A percentile compares a stretch with the other conserved stretches of the same genome.
Evolutionary conservation across 2,329 filamentous ascomycete genomes (phyloP).

Genomic region (Stagonosporopsis tanaceti): DNA sequence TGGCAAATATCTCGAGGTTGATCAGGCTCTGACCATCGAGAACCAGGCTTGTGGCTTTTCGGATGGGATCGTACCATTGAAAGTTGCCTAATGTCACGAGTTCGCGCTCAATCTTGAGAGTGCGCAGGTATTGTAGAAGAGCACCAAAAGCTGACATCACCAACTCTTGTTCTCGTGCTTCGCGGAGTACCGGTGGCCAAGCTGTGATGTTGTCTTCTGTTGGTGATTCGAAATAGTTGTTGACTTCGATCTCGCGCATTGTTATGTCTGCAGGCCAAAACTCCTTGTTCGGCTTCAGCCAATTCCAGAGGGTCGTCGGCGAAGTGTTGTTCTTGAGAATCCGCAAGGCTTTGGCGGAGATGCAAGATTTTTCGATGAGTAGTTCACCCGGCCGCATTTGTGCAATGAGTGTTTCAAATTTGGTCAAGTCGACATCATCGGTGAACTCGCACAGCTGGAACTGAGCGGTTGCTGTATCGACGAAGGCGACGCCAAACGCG

Average conservation of each 20-base stretch:
- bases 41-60: conserved; percentile 86
- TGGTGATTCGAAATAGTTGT: conserved; percentile 76
- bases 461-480: conserved; percentile 93
- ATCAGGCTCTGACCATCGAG: conserved; percentile 95
- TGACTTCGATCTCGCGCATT: conserved; percentile 79
- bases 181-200: conserved; percentile 79
- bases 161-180: conserved; percentile 78
- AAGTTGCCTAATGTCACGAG: conserved; percentile 92
- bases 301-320: conserved; percentile 94
- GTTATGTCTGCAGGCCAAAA: conserved; percentile 90
- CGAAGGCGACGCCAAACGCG: conserved; percentile 89
- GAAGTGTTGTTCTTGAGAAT: conserved; percentile 96
- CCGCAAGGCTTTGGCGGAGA: conserved; percentile 88
- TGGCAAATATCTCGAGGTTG: conserved; percentile 97
- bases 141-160: conserved; percentile 92
- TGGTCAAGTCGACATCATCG: conserved; percentile 92
- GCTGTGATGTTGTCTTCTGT: conserved; percentile 66
- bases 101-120: conserved; percentile 85
- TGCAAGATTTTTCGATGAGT: conserved; percentile 79
- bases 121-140: conserved; percentile 82
- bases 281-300: conserved; percentile 83
- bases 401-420: conserved; percentile 95
- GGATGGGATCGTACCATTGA: conserved; percentile 89
- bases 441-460: conserved; percentile 93
- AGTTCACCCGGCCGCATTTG: conserved; percentile 90